Percentiles rank a stretch among this genome's conserved stretches.
Conservation (phyloP, 164 flowering plant genomes). For the Nymphaea colorata region DNA sequence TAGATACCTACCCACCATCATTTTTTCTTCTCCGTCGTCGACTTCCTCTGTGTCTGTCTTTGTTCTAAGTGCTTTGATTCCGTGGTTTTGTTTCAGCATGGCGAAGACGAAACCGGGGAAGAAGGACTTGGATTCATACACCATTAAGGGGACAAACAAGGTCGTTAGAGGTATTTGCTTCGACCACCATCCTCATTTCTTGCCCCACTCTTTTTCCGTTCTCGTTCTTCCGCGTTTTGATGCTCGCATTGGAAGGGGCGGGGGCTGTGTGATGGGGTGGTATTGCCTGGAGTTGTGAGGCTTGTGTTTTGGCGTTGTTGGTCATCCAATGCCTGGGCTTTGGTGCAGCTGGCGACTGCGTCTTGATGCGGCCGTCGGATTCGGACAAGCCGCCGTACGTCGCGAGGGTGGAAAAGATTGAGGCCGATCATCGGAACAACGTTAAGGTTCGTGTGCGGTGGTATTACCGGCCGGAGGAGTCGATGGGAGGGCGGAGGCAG, state of each 20-base stretch:
- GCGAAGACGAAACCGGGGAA: conserved; percentile 21
- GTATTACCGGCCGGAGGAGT: conserved; percentile 73
- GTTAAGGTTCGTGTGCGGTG: conserved; percentile 56
- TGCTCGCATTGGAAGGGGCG: background rate
- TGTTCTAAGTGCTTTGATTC: conserved; percentile 2
- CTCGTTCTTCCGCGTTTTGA: background rate
- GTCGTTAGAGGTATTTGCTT: conserved; percentile 14
- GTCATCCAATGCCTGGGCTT: background rate
- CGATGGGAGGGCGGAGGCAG: conserved; percentile 58
- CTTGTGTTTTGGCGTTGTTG: background rate
- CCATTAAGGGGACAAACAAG: conserved; percentile 21
- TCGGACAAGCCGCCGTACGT: conserved; percentile 59
- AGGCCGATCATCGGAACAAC: conserved; percentile 46
- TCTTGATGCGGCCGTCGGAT: conserved; percentile 63
- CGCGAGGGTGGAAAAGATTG: conserved; percentile 54
- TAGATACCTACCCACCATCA: background rate
- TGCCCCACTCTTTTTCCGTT: background rate
- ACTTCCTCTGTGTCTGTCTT: background rate
- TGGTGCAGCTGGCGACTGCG: conserved; percentile 53
- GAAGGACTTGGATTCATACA: conserved; percentile 20
- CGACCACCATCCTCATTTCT: background rate
- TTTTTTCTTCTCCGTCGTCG: background rate
- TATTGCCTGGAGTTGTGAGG: too few species aligned
- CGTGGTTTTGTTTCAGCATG: conserved; percentile 3
- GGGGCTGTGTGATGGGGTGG: background rate